Conservation (phyloP, 495 filamentous ascomycete species). For the Aeminium ludgeri region DNA sequence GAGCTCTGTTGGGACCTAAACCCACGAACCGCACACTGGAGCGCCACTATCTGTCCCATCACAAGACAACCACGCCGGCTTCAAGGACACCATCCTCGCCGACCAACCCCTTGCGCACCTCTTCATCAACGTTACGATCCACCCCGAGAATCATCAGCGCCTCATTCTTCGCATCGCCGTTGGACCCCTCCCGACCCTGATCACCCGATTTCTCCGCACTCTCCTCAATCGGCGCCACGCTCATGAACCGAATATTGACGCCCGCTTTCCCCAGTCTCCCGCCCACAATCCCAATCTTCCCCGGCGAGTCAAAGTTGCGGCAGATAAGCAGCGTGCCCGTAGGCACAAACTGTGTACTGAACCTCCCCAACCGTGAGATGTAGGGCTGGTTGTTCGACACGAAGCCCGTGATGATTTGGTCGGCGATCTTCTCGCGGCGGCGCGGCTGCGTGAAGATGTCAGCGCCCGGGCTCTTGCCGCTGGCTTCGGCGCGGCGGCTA, state of each 20-base stretch:
- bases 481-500: background rate
- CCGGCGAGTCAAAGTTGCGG: slow-evolving; percentile 54
- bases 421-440: slow-evolving; percentile 13
- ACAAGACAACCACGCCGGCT: slow-evolving; percentile 37
- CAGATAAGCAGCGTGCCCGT: slow-evolving; percentile 47
- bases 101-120: slow-evolving; percentile 37
- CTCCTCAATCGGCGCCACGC: slow-evolving; percentile 36
- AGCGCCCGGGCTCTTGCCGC: background rate
- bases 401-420: slow-evolving; percentile 50
- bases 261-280: slow-evolving; percentile 41
- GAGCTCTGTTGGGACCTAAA: too few species aligned
- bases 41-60: background rate
- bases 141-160: slow-evolving; percentile 61
- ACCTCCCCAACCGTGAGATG: slow-evolving; percentile 49
- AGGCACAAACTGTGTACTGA: slow-evolving; percentile 45
- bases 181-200: slow-evolving; percentile 10
- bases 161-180: slow-evolving; percentile 29
- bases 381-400: slow-evolving; percentile 38
- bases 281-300: slow-evolving; percentile 58
- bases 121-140: slow-evolving; percentile 36
- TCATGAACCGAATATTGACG: slow-evolving; percentile 59
- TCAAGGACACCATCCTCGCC: slow-evolving; percentile 43
- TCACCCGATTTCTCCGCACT: slow-evolving; percentile 5
- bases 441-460: background rate
- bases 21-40: too few species aligned